A percentile compares a stretch with the other conserved stretches of the same genome.
Evolutionary conservation across 495 filamentous ascomycete genomes (phyloP).

Genomic region (Aspergillus kassunensis): DNA sequence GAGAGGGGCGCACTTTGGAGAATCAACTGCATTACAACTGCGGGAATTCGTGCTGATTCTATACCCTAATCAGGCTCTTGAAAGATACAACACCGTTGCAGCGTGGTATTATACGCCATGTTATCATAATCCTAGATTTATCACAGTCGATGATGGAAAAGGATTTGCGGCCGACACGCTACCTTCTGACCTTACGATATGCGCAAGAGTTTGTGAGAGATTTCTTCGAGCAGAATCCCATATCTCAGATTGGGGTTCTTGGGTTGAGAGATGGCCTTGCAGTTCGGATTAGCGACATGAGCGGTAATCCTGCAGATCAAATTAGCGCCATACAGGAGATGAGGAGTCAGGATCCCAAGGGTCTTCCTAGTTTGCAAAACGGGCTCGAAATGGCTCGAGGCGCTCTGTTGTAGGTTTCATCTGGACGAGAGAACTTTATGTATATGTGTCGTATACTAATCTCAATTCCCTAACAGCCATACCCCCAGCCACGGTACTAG

Average conservation of each 20-base stretch:
- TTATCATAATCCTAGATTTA: slow-evolving; percentile 89
- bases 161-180: slow-evolving; percentile 83
- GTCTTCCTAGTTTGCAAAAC: slow-evolving; percentile 89
- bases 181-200: slow-evolving; percentile 76
- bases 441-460: slow-evolving; percentile 14
- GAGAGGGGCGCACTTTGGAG: not conserved
- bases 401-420: slow-evolving; percentile 66
- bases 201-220: slow-evolving; percentile 85
- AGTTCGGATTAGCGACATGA: slow-evolving; percentile 78
- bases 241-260: slow-evolving; percentile 86
- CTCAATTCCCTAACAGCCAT: slow-evolving; percentile 50
- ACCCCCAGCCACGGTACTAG: slow-evolving; percentile 89
- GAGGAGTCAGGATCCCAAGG: slow-evolving; percentile 74
- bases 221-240: slow-evolving; percentile 99
- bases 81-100: slow-evolving; percentile 93
- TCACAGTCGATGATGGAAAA: slow-evolving; percentile 93
- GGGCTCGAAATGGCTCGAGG: slow-evolving; percentile 91
- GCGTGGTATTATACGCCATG: slow-evolving; percentile 91
- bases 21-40: not conserved
- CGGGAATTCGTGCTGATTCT: slow-evolving; percentile 7
- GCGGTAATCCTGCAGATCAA: slow-evolving; percentile 86
- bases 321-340: slow-evolving; percentile 69
- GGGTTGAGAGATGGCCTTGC: slow-evolving; percentile 91
- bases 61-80: slow-evolving; percentile 53
- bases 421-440: not conserved